Evolutionary conservation across 495 filamentous ascomycete genomes (phyloP).

Genomic region (Neurospora sp.): DNA sequence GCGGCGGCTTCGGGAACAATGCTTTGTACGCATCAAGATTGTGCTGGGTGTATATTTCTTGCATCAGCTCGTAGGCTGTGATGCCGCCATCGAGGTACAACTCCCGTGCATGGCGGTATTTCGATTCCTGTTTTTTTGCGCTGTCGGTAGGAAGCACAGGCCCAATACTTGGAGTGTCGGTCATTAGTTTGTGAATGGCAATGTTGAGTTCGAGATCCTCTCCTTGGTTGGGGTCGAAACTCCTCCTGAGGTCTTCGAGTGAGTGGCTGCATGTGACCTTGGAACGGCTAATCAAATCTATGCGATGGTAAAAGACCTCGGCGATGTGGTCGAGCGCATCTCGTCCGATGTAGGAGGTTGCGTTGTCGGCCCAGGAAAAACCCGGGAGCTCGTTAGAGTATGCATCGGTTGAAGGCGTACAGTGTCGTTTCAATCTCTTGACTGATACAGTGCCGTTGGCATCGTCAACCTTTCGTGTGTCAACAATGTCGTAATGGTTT

Average conservation of each 20-base stretch:
- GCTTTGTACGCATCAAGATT: not conserved
- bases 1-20: not conserved
- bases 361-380: constrained; percentile 7
- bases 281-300: not conserved
- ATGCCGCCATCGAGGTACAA: not conserved
- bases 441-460: constrained; percentile 8
- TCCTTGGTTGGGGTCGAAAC: not conserved
- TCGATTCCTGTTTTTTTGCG: not conserved
- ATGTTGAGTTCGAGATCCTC: constrained; percentile 10
- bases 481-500: constrained; percentile 5
- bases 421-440: constrained; percentile 19
- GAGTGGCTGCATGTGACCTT: constrained; percentile 1
- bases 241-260: constrained; percentile 3
- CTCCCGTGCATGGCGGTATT: not conserved
- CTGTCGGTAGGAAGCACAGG: not conserved
- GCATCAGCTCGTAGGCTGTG: not conserved
- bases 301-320: not conserved
- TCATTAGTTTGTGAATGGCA: constrained; percentile 7
- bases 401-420: not conserved
- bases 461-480: constrained; percentile 6
- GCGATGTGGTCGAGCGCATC: constrained; percentile 1
- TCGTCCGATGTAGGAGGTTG: constrained; percentile 9
- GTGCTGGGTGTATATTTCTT: not conserved
- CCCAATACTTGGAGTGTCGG: not conserved
- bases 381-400: constrained; percentile 1